Conservation (phyloP, 176 grass and related monocot species). For the Tuctoria greenei region DNA sequence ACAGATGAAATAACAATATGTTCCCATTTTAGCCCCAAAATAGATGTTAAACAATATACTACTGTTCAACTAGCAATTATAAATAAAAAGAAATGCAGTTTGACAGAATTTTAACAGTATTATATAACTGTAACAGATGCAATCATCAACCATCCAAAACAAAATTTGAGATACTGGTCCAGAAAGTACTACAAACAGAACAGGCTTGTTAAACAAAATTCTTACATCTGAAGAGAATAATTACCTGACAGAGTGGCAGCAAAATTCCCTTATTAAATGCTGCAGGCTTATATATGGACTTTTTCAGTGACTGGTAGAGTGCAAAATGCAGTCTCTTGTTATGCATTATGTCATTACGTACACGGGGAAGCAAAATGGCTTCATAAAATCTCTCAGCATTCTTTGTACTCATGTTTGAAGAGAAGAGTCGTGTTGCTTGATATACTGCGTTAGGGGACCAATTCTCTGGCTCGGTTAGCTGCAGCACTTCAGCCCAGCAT, state of each 20-base stretch:
- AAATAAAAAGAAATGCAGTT: not conserved
- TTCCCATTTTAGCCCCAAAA: not conserved
- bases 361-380: slow-evolving; percentile 73
- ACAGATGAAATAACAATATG: not conserved
- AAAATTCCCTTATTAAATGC: slow-evolving; percentile 91
- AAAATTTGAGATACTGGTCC: not conserved
- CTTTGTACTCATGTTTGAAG: slow-evolving; percentile 79
- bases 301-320: slow-evolving; percentile 79
- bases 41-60: not conserved
- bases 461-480: slow-evolving; percentile 79
- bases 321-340: slow-evolving; percentile 91
- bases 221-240: not conserved
- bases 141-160: not conserved
- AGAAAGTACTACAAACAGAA: not conserved
- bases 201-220: too few species aligned
- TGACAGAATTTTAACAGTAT: not conserved
- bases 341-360: slow-evolving; percentile 77
- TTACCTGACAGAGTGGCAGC: slow-evolving; percentile 90
- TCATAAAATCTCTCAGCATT: slow-evolving; percentile 68
- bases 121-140: slow-evolving; percentile 1
- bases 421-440: slow-evolving; percentile 86
- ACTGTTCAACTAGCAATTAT: not conserved
- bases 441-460: slow-evolving; percentile 93
- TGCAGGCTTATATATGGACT: slow-evolving; percentile 78
- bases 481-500: slow-evolving; percentile 73